Evolutionary conservation across 192 early-diverging fungal genomes (phyloP).

Genomic region (Podila epigama): DNA sequence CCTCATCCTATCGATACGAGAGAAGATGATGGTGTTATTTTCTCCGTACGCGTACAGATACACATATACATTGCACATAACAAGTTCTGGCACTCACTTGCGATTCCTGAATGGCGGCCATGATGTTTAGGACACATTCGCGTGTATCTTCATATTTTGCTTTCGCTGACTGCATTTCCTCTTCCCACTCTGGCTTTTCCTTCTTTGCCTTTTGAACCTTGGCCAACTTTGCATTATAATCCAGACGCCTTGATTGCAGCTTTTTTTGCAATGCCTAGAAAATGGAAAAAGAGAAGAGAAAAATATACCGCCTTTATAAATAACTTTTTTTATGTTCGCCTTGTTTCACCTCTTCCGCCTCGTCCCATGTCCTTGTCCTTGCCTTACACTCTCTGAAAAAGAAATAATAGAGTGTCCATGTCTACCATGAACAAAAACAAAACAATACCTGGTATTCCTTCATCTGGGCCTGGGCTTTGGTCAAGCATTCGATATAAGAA

Average conservation of each 20-base stretch:
- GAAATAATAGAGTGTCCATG: too few relatives aligned
- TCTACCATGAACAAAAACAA: neutral
- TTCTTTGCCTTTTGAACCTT: conserved; percentile 88
- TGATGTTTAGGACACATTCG: conserved; percentile 72
- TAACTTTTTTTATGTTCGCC: neutral
- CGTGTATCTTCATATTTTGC: conserved; percentile 92
- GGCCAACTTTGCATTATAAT: conserved; percentile 90
- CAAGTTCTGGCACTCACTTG: conserved; percentile 65
- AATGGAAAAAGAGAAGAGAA: conserved; percentile 45
- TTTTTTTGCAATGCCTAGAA: conserved; percentile 77
- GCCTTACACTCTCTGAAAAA: too few relatives aligned
- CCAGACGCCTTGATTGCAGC: conserved; percentile 84
- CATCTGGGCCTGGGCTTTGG: conserved; percentile 18
- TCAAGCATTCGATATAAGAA: conserved; percentile 15
- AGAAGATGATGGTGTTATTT: too few relatives aligned
- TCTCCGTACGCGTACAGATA: too few relatives aligned
- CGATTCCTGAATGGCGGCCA: conserved; percentile 80
- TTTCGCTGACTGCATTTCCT: conserved; percentile 86
- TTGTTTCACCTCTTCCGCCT: neutral
- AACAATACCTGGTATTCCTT: conserved; percentile 18
- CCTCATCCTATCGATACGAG: conserved; percentile 3
- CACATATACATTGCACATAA: neutral
- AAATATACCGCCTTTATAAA: neutral
- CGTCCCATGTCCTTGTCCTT: too few relatives aligned
- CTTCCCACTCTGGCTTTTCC: conserved; percentile 84